These are phyloP conservation scores for Penicillium verrucosum DNA, from an alignment of 2,329 filamentous ascomycete genomes.

Conservation along the genomic window DNA sequence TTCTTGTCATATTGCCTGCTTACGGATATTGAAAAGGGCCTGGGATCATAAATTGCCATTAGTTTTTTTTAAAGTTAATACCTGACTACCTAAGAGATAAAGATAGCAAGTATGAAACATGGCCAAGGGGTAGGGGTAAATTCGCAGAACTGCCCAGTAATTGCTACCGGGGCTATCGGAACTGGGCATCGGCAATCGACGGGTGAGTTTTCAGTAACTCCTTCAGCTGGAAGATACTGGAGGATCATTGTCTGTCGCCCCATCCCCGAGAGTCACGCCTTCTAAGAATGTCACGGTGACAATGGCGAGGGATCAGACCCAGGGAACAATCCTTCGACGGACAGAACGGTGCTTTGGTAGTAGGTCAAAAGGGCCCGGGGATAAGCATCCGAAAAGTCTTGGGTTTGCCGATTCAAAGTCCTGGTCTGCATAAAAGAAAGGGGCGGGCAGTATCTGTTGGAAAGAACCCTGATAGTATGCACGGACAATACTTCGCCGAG, in stretches of 20 bases:
- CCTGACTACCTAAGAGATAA: conserved; percentile 10
- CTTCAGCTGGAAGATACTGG: conserved; percentile 2
- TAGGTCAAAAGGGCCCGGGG: conserved; percentile 5
- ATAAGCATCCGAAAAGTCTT: conserved; percentile 10
- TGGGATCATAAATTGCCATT: conserved; percentile 5
- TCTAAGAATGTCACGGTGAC: conserved; percentile 8
- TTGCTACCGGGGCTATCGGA: conserved; percentile 1
- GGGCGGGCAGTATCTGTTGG: conserved; percentile 20
- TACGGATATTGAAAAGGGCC: neutral
- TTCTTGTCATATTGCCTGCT: neutral
- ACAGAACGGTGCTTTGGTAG: conserved; percentile 7
- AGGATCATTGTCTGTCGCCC: conserved; percentile 7
- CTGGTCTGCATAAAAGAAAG: conserved; percentile 17
- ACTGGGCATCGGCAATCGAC: conserved; percentile 4
- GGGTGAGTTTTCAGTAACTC: neutral
- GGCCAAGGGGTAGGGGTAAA: conserved; percentile 11
- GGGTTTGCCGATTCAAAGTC: conserved; percentile 14
- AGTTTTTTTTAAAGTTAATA: conserved; percentile 5
- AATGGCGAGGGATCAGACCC: conserved; percentile 12
- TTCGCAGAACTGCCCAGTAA: conserved; percentile 15
- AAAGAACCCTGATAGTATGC: conserved; percentile 17
- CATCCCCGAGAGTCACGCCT: conserved; percentile 7
- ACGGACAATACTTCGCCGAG: conserved; percentile 17
- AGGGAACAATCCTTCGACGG: conserved; percentile 6
- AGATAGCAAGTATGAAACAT: conserved; percentile 16